Percentiles rank a stretch among this genome's conserved stretches.
These are phyloP conservation scores for Plasmodium knowlesi DNA, from an alignment of 169 alveolate species.

Conservation along the genomic window DNA sequence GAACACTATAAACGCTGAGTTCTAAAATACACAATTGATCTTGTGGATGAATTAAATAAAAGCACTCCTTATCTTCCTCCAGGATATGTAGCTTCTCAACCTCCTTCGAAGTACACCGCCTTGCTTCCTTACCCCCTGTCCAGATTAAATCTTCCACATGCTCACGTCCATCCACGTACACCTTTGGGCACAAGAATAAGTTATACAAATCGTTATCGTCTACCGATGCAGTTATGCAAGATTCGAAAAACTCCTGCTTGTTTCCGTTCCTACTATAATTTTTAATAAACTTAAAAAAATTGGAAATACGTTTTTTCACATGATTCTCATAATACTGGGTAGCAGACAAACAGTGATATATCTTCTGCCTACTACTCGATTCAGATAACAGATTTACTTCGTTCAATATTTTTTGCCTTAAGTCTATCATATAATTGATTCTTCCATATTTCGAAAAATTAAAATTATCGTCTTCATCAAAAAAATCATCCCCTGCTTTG, in stretches of 20 bases:
- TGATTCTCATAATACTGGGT: conserved; percentile 76
- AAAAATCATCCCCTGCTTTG: conserved; percentile 28
- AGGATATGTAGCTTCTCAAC: conserved; percentile 7
- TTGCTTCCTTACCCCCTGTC: background rate
- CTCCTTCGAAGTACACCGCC: background rate
- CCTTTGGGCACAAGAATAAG: conserved; percentile 65
- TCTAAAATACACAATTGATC: conserved; percentile 22
- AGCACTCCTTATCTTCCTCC: conserved; percentile 40
- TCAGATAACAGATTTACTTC: conserved; percentile 78
- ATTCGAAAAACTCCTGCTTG: conserved; percentile 19
- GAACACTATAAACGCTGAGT: conserved; percentile 51
- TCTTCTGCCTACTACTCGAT: conserved; percentile 73
- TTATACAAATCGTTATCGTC: conserved; percentile 64
- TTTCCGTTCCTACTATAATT: conserved; percentile 11
- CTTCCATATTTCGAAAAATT: conserved; percentile 91
- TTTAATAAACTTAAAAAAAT: conserved; percentile 26
- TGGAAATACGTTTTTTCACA: conserved; percentile 59
- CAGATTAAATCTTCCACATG: conserved; percentile 18
- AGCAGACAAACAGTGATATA: conserved; percentile 79
- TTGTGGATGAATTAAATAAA: conserved; percentile 60
- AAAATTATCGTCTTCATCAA: conserved; percentile 77
- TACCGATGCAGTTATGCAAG: conserved; percentile 4
- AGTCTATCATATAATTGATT: conserved; percentile 88
- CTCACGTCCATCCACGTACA: conserved; percentile 19
- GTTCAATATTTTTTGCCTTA: conserved; percentile 81